These are phyloP conservation scores for Taiozyma sp. DNA, from an alignment of 1,139 yeast species.

Conservation along the genomic window DNA sequence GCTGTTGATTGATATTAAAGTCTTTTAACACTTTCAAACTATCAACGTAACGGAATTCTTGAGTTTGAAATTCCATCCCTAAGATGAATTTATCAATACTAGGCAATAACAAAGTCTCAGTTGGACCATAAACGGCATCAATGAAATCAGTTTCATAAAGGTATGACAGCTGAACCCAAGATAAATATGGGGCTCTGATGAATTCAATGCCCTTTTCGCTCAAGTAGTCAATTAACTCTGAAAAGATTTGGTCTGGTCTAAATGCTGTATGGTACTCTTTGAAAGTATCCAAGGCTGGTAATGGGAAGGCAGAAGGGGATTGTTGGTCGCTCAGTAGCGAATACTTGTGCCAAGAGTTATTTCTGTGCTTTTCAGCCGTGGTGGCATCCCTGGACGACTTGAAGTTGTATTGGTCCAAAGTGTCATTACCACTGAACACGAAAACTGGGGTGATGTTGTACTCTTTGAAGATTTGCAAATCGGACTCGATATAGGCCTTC, in stretches of 20 bases:
- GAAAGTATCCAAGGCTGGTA: constrained; percentile 28
- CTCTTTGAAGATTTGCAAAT: constrained; percentile 54
- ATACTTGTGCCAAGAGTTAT: constrained; percentile 26
- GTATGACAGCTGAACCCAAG: constrained; percentile 79
- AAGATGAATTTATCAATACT: constrained; percentile 67
- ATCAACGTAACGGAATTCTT: constrained; percentile 63
- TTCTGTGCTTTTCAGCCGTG: constrained; percentile 25
- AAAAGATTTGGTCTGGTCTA: constrained; percentile 38
- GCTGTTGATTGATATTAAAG: constrained; percentile 53
- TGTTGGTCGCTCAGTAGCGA: constrained; percentile 23
- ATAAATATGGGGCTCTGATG: constrained; percentile 76
- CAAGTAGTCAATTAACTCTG: constrained; percentile 54
- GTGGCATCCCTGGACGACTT: constrained; percentile 10
- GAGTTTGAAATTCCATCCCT: constrained; percentile 61
- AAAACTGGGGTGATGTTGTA: constrained; percentile 70
- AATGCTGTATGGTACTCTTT: constrained; percentile 25
- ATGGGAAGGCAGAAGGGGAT: constrained; percentile 26
- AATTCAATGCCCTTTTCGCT: constrained; percentile 55
- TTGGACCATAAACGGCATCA: constrained; percentile 80
- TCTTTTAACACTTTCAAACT: constrained; percentile 54
- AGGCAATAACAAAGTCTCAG: constrained; percentile 62
- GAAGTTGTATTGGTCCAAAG: constrained; percentile 26
- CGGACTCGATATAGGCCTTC: constrained; percentile 51
- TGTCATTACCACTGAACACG: constrained; percentile 55
- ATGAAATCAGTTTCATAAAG: constrained; percentile 47